Conservation (phyloP, 352 stramenopile genomes). For the Globisporangium nagaii region DNA sequence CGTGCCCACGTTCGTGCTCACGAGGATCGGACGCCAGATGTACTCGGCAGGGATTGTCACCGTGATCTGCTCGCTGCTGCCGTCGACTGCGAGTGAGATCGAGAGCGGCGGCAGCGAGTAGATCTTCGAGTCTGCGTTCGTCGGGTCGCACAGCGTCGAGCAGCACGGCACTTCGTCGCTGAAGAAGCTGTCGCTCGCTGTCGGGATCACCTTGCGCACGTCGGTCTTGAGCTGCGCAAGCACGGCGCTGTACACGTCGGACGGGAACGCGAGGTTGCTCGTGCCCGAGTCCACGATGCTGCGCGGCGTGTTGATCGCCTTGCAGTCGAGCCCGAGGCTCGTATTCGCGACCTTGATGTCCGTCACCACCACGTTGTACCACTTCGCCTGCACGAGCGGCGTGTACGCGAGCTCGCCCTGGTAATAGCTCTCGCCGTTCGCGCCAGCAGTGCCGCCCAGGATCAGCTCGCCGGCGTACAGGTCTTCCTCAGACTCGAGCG, state of each 20-base stretch:
- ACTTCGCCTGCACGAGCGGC: slow-evolving; percentile 67
- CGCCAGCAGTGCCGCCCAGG: slow-evolving; percentile 44
- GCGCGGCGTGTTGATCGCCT: slow-evolving; percentile 63
- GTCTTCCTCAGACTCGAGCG: slow-evolving; percentile 23
- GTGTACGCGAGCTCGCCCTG: slow-evolving; percentile 61
- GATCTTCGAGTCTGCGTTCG: slow-evolving; percentile 45
- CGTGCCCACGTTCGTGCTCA: slow-evolving; percentile 33
- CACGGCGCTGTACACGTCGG: slow-evolving; percentile 53
- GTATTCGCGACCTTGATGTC: slow-evolving; percentile 44
- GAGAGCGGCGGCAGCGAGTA: slow-evolving; percentile 57
- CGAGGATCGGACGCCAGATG: slow-evolving; percentile 75
- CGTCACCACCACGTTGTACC: slow-evolving; percentile 78
- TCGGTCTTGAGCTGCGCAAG: slow-evolving; percentile 47
- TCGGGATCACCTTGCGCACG: slow-evolving; percentile 36
- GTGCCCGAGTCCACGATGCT: slow-evolving; percentile 77
- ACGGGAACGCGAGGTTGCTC: slow-evolving; percentile 78
- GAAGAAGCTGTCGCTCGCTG: slow-evolving; percentile 55
- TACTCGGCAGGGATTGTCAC: slow-evolving; percentile 74
- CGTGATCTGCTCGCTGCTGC: slow-evolving; percentile 54
- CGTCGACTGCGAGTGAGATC: slow-evolving; percentile 54
- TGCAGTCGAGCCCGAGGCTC: slow-evolving; percentile 45
- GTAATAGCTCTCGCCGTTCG: slow-evolving; percentile 49
- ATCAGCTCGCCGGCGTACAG: slow-evolving; percentile 59
- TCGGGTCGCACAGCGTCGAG: slow-evolving; percentile 59
- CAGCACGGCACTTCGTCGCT: slow-evolving; percentile 69